Evolutionary conservation across 495 filamentous ascomycete genomes (phyloP).

Genomic region (Glarea lozoyensis): DNA sequence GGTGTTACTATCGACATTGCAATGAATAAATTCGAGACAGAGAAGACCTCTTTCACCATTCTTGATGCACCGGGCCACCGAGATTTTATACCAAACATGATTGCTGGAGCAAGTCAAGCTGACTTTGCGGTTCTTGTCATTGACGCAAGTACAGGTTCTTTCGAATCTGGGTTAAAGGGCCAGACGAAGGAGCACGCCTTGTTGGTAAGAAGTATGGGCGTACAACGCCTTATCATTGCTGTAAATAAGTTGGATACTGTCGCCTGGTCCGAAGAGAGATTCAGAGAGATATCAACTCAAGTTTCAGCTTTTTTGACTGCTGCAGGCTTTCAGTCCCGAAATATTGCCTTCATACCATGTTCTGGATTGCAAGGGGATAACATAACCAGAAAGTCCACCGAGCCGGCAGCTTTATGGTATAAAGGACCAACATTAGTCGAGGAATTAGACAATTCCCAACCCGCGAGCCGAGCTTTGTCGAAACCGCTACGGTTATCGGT

Average conservation of each 20-base stretch:
- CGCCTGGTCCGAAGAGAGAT: conserved; percentile 70
- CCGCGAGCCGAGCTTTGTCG: conserved; percentile 56
- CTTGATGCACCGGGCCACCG: conserved; percentile 89
- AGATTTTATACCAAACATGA: conserved; percentile 99
- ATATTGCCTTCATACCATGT: conserved; percentile 78
- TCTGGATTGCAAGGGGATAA: conserved; percentile 86
- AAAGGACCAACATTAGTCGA: conserved; percentile 67
- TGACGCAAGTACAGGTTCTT: conserved; percentile 78
- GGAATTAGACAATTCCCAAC: conserved; percentile 73
- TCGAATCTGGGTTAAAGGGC: conserved; percentile 86
- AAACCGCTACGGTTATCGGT: conserved; percentile 82
- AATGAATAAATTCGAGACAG: conserved; percentile 85
- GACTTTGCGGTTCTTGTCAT: conserved; percentile 95
- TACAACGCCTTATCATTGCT: conserved; percentile 77
- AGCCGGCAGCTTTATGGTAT: conserved; percentile 65
- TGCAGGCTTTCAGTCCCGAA: conserved; percentile 71
- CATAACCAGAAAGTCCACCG: conserved; percentile 51
- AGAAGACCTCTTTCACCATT: conserved; percentile 80
- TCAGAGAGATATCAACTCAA: conserved; percentile 77
- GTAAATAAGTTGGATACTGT: conserved; percentile 92
- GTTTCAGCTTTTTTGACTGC: conserved; percentile 71
- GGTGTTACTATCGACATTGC: conserved; percentile 98
- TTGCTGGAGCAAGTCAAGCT: conserved; percentile 89
- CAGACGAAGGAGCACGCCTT: conserved; percentile 93
- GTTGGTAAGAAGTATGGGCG: conserved; percentile 84